phyloP scores from a whole-genome alignment of 176 grass and related monocot species.

The Echinochloa phyllopogon region DNA sequence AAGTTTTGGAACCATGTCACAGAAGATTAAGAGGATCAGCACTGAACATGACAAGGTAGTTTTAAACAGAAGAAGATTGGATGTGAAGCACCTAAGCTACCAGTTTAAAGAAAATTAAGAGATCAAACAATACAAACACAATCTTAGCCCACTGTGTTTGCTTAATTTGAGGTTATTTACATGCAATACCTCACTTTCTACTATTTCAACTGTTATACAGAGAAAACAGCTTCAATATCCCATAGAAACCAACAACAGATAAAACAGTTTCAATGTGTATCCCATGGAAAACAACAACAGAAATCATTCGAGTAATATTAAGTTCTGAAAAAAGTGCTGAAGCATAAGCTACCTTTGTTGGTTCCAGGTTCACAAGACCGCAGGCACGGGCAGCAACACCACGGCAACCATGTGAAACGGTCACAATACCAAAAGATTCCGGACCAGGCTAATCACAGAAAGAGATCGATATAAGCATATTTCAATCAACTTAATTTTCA shows the following conservation, averaged over 20 bases:
- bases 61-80: slow-evolving; percentile 19
- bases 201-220: background rate
- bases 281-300: background rate
- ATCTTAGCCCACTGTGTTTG: background rate
- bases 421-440: slow-evolving; percentile 98
- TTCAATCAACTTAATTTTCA: slow-evolving; percentile 1
- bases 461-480: slow-evolving; percentile 16
- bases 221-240: slow-evolving; percentile 7
- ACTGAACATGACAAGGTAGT: background rate
- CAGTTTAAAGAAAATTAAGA: background rate
- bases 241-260: slow-evolving; percentile 4
- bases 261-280: background rate
- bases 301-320: background rate
- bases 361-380: slow-evolving; percentile 98
- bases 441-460: slow-evolving; percentile 89
- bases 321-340: slow-evolving; percentile 6
- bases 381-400: slow-evolving; percentile 98
- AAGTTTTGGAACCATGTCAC: background rate
- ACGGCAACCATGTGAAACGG: slow-evolving; percentile 89
- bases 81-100: background rate
- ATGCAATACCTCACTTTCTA: background rate
- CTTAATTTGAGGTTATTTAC: background rate
- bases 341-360: slow-evolving; percentile 67
- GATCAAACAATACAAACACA: background rate
- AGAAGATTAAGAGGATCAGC: background rate